Conservation (phyloP, 306 rosid genomes). For the Carpinus viminea region DNA sequence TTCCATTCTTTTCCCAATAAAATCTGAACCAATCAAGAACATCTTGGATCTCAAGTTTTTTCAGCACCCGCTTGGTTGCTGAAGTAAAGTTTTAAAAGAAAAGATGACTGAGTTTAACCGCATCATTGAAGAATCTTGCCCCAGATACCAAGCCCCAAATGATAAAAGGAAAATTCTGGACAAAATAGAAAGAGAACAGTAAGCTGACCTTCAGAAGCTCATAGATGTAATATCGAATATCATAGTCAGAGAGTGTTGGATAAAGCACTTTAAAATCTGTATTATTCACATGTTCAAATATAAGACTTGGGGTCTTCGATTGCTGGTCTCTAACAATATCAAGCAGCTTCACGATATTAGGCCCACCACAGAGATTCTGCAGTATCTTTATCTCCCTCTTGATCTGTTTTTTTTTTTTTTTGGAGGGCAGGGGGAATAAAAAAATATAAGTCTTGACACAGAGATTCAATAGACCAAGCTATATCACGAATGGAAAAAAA, state of each 20-base stretch:
- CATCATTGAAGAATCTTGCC: not conserved
- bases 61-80: not conserved
- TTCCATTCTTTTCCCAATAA: not conserved
- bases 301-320: constrained; percentile 88
- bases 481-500: not conserved
- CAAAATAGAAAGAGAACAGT: constrained; percentile 5
- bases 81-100: not conserved
- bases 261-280: constrained; percentile 91
- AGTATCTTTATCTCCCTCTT: constrained; percentile 94
- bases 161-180: not conserved
- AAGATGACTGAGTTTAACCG: not conserved
- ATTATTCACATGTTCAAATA: constrained; percentile 86
- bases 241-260: constrained; percentile 80
- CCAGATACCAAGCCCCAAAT: not conserved
- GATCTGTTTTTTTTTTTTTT: constrained; percentile 51
- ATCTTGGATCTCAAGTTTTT: not conserved
- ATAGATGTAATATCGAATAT: constrained; percentile 75
- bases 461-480: not conserved
- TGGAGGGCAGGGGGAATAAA: not conserved
- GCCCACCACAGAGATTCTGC: constrained; percentile 95
- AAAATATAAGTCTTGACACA: constrained; percentile 6
- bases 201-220: constrained; percentile 81
- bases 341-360: constrained; percentile 85
- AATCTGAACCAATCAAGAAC: not conserved
- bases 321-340: constrained; percentile 96